Conservation (phyloP, 2,329 filamentous ascomycete genomes). For the Helotiales sp. region DNA sequence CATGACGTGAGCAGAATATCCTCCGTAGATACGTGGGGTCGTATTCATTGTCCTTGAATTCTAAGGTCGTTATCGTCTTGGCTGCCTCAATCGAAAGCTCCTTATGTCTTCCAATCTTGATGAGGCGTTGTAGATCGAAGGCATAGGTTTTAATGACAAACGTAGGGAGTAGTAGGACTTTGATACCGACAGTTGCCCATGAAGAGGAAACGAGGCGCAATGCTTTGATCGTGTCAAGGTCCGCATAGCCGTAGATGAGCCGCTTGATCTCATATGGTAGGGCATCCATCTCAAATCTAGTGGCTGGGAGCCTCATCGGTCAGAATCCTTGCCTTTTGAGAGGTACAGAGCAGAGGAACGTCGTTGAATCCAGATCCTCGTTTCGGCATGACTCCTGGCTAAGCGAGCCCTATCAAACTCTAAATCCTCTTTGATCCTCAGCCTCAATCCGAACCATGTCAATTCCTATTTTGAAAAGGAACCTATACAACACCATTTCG, state of each 20-base stretch:
- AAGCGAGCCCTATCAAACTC: background rate
- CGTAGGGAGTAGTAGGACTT: constrained; percentile 41
- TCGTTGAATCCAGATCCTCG: background rate
- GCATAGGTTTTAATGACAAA: constrained; percentile 47
- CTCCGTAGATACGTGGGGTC: constrained; percentile 14
- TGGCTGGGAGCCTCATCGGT: background rate
- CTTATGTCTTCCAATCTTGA: constrained; percentile 8
- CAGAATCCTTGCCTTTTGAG: background rate
- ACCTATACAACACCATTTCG: background rate
- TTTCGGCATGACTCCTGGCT: background rate
- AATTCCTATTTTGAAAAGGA: background rate
- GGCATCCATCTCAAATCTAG: background rate
- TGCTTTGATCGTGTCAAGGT: constrained; percentile 13
- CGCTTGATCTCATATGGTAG: constrained; percentile 21
- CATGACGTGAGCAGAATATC: constrained; percentile 19
- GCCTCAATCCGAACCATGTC: background rate
- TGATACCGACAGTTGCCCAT: constrained; percentile 15
- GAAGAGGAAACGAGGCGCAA: constrained; percentile 16
- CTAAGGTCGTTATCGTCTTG: constrained; percentile 10
- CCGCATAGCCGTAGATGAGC: constrained; percentile 14
- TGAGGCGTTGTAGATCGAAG: constrained; percentile 38
- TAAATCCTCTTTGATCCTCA: background rate
- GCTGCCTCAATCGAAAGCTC: constrained; percentile 13
- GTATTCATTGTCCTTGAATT: constrained; percentile 18
- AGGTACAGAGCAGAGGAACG: background rate